Evolutionary conservation across 768 basidiomycete genomes (phyloP).

Genomic region (Mycena pura): DNA sequence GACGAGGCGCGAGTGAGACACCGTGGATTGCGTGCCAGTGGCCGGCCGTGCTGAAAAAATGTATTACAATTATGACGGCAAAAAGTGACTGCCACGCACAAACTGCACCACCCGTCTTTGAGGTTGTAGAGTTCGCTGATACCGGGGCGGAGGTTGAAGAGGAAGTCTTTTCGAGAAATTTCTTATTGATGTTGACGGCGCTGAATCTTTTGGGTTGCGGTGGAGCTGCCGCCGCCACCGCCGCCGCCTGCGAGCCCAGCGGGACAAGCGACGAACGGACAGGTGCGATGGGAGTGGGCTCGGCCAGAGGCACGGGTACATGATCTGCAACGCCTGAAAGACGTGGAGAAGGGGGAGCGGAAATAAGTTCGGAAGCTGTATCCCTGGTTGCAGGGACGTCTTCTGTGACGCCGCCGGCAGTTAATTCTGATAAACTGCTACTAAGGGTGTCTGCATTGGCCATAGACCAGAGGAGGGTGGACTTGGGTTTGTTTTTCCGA

Average conservation of each 20-base stretch:
- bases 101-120: constrained; percentile 58
- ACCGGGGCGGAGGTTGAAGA: constrained; percentile 56
- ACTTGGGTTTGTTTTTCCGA: constrained; percentile 4
- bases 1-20: constrained; percentile 80
- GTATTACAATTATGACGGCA: constrained; percentile 11
- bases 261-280: constrained; percentile 55
- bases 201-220: constrained; percentile 82
- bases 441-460: constrained; percentile 64
- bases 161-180: constrained; percentile 88
- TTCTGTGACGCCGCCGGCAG: constrained; percentile 28
- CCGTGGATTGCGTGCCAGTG: constrained; percentile 56
- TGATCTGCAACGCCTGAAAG: background rate
- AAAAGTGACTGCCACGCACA: constrained; percentile 48
- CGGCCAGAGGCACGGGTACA: constrained; percentile 5
- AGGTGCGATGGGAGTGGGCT: constrained; percentile 27
- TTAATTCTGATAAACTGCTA: constrained; percentile 53
- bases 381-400: background rate
- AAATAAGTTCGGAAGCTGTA: background rate
- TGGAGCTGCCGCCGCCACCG: constrained; percentile 47
- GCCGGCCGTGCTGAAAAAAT: constrained; percentile 59
- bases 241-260: constrained; percentile 46
- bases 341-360: constrained; percentile 7
- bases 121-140: constrained; percentile 47
- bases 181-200: constrained; percentile 94
- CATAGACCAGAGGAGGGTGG: constrained; percentile 60